Conservation (phyloP, 768 basidiomycete genomes). For the Suillus clintonianus region DNA sequence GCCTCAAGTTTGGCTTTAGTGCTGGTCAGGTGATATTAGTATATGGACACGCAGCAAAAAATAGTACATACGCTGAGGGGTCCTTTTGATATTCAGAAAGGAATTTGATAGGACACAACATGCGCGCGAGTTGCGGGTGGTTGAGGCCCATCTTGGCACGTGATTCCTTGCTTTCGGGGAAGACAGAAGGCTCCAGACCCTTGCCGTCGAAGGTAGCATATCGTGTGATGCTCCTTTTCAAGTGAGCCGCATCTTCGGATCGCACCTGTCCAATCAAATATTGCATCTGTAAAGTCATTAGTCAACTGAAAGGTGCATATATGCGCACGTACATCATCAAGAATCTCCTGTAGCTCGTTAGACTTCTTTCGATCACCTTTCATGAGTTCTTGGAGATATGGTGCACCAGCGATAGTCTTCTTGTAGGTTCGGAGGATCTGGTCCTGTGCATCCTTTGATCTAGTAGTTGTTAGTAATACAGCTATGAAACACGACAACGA, state of each 20-base stretch:
- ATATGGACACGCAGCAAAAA: neutral
- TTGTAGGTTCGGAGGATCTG: neutral
- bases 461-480: too few relatives aligned
- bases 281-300: neutral
- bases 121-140: neutral
- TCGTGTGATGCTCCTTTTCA: neutral
- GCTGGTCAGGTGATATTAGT: neutral
- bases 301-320: neutral
- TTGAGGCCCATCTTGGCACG: slow-evolving; percentile 3
- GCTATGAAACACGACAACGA: too few relatives aligned
- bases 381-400: neutral
- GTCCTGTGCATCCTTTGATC: too few relatives aligned
- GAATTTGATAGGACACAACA: neutral
- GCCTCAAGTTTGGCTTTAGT: neutral
- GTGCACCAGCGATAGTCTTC: neutral
- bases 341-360: neutral
- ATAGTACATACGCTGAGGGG: neutral
- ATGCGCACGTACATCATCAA: neutral
- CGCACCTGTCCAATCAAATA: neutral
- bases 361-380: neutral
- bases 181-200: neutral
- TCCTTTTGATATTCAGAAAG: neutral
- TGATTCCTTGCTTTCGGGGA: neutral
- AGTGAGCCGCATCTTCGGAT: neutral
- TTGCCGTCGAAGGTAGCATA: neutral